Evolutionary conservation across 2,329 filamentous ascomycete genomes (phyloP).

Genomic region (Penicillium verrucosum): DNA sequence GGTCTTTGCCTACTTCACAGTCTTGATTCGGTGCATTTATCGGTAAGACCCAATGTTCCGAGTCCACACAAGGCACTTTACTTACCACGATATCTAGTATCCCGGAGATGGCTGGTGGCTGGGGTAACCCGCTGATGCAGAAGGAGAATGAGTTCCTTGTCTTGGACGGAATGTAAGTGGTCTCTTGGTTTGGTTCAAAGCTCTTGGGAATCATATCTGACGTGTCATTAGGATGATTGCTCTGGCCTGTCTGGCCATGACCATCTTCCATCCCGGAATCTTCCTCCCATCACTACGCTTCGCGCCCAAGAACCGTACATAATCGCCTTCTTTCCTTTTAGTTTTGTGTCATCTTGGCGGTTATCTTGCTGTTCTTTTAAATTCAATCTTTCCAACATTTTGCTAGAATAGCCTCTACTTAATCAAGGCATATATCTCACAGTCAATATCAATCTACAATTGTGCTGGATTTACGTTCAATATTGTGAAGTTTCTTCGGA

Average conservation of each 20-base stretch:
- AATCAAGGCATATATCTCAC: background rate
- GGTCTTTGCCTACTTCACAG: slow-evolving; percentile 39
- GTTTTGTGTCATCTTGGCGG: background rate
- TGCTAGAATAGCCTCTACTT: background rate
- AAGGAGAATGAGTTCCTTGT: slow-evolving; percentile 48
- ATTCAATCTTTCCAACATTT: background rate
- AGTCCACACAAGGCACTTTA: background rate
- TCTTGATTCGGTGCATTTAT: slow-evolving; percentile 45
- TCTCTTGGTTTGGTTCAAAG: background rate
- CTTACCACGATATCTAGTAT: slow-evolving; percentile 33
- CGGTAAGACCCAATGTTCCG: slow-evolving; percentile 27
- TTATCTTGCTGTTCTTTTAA: background rate
- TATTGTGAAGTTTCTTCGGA: background rate
- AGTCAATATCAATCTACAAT: background rate
- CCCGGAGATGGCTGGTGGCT: slow-evolving; percentile 51
- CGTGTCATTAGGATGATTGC: slow-evolving; percentile 43
- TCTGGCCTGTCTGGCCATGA: slow-evolving; percentile 41
- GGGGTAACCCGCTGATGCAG: slow-evolving; percentile 48
- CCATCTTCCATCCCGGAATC: slow-evolving; percentile 45
- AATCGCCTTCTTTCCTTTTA: background rate
- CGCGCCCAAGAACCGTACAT: slow-evolving; percentile 21
- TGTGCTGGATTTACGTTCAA: background rate
- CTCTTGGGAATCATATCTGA: background rate
- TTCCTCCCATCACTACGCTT: slow-evolving; percentile 40
- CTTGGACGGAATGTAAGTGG: slow-evolving; percentile 47